Evolutionary conservation across 768 basidiomycete genomes (phyloP).

Genomic region (Mycena belliarum): DNA sequence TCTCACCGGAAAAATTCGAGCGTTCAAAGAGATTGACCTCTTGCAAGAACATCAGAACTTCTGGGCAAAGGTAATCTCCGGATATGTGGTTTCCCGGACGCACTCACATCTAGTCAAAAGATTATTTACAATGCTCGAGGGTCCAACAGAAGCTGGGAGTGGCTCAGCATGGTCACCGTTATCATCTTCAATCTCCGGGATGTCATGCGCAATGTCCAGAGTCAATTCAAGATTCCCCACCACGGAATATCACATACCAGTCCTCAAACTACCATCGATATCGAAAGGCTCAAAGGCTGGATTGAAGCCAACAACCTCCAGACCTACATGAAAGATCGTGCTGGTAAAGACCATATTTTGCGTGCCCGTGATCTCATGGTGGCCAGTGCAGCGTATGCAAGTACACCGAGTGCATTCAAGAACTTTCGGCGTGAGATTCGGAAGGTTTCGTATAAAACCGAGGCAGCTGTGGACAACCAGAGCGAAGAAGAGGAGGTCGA

Average conservation of each 20-base stretch:
- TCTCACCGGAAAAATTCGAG: background rate
- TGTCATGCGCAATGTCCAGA: background rate
- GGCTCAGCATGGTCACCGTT: no score
- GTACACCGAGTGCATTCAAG: background rate
- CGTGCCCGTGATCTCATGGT: background rate
- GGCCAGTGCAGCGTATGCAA: background rate
- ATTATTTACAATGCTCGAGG: background rate
- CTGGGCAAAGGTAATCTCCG: no score
- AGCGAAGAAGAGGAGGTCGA: background rate
- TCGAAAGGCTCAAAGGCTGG: background rate
- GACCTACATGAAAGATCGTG: background rate
- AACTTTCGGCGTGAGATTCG: background rate
- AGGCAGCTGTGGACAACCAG: background rate
- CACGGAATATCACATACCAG: background rate
- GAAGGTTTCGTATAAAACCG: background rate
- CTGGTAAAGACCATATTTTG: background rate
- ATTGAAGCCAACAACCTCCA: no score
- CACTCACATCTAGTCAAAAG: background rate
- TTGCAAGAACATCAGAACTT: slow-evolving; percentile 27
- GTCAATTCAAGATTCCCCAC: background rate
- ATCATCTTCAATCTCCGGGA: background rate
- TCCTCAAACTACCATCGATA: background rate
- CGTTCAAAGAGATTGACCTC: slow-evolving; percentile 32
- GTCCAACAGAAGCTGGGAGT: no score
- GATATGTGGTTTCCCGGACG: background rate